Conservation (phyloP, 1,284 basidiomycete species). For the Trametes versicolor region DNA sequence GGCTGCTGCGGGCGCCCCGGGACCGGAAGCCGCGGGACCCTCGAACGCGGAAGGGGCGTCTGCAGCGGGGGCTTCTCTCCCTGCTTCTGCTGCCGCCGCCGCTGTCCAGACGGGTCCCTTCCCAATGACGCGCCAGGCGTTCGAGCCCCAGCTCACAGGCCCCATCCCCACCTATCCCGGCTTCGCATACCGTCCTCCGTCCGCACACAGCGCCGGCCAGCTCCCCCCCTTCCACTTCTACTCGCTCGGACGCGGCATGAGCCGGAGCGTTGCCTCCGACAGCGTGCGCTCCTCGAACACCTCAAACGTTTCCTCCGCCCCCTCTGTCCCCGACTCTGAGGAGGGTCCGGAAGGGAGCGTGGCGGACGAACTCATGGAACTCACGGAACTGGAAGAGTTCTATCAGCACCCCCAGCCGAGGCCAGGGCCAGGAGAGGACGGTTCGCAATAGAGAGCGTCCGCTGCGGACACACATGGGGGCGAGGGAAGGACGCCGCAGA, state of each 20-base stretch:
- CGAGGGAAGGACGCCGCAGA: conserved; percentile 13
- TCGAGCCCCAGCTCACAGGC: conserved; percentile 32
- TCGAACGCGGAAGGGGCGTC: conserved; percentile 20
- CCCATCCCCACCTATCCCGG: conserved; percentile 33
- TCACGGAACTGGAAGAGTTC: conserved; percentile 22
- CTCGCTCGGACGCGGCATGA: conserved; percentile 30
- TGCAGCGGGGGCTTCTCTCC: not conserved
- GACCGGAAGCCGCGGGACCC: conserved; percentile 24
- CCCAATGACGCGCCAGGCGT: conserved; percentile 22
- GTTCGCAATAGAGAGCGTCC: conserved; percentile 23
- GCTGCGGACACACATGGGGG: conserved; percentile 12
- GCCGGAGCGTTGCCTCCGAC: conserved; percentile 30
- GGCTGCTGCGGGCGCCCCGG: conserved; percentile 18
- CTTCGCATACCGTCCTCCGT: conserved; percentile 29
- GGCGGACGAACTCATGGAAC: conserved; percentile 22
- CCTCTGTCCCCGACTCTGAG: conserved; percentile 31
- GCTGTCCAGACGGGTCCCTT: conserved; percentile 20
- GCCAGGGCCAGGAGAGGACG: conserved; percentile 19
- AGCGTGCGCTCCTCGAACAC: conserved; percentile 33
- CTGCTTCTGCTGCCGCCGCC: conserved; percentile 7
- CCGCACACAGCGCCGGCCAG: conserved; percentile 21
- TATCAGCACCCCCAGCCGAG: conserved; percentile 14
- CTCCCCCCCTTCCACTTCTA: conserved; percentile 14
- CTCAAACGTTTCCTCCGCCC: conserved; percentile 29
- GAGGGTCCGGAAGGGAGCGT: conserved; percentile 21